A percentile compares a stretch with the other conserved stretches of the same genome.
Evolutionary conservation across 1,284 basidiomycete species (phyloP).

Genomic region (Rhodotorula glutinis): DNA sequence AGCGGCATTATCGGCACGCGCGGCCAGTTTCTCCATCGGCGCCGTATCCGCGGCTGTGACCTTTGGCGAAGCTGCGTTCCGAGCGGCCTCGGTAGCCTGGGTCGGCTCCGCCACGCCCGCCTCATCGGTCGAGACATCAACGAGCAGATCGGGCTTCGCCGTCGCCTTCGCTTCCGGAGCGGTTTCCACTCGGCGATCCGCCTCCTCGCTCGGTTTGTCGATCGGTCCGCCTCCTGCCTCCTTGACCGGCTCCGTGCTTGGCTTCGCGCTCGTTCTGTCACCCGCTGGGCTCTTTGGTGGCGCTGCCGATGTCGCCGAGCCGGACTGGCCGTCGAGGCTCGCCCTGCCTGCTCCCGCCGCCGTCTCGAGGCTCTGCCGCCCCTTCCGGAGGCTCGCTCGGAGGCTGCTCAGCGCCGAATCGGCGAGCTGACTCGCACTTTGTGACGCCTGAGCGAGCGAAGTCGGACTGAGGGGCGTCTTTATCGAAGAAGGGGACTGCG

Average conservation of each 20-base stretch:
- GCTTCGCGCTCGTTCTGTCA: no score
- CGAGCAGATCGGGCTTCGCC: no score
- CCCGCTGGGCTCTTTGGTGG: neutral
- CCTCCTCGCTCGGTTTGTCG: no score
- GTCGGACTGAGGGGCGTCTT: slow-evolving; percentile 3
- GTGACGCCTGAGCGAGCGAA: neutral
- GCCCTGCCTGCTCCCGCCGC: neutral
- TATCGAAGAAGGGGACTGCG: slow-evolving; percentile 3
- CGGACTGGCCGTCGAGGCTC: slow-evolving; percentile 2
- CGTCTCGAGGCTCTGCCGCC: slow-evolving; percentile 24
- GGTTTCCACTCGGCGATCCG: neutral
- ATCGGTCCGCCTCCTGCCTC: neutral
- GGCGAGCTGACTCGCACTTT: slow-evolving; percentile 18
- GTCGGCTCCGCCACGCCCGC: no score
- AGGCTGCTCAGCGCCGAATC: slow-evolving; percentile 27
- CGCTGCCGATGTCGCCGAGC: neutral
- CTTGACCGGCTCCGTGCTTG: neutral
- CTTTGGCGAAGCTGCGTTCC: no score
- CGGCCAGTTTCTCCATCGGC: no score
- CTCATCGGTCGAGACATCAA: no score
- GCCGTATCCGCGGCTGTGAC: no score
- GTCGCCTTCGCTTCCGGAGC: neutral
- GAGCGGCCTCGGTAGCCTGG: no score
- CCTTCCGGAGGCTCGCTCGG: slow-evolving; percentile 21
- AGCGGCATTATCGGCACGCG: no score